phyloP scores from a whole-genome alignment of 148 eudicot species.

The Beta vulgaris region DNA sequence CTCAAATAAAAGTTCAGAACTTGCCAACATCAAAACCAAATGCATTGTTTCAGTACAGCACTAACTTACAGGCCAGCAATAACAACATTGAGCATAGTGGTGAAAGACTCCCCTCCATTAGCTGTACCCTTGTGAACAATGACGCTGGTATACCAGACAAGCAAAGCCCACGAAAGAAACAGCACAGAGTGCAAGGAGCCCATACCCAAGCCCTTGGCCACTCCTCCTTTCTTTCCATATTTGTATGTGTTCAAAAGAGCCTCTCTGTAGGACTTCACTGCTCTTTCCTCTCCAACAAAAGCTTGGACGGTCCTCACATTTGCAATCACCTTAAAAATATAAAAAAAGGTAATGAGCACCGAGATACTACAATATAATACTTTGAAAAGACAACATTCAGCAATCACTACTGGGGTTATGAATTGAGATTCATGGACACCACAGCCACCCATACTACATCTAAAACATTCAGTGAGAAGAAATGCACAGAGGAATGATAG shows the following conservation, averaged over 20 bases:
- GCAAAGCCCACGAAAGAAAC: conserved; percentile 95
- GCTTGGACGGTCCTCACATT: conserved; percentile 98
- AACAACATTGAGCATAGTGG: conserved; percentile 99
- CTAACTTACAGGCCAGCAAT: conserved; percentile 88
- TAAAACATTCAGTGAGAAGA: neutral
- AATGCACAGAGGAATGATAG: neutral
- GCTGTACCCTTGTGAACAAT: conserved; percentile 84
- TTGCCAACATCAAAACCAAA: neutral
- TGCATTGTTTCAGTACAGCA: neutral
- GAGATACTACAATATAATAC: neutral
- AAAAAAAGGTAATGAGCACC: neutral
- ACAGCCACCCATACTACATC: neutral
- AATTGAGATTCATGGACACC: neutral
- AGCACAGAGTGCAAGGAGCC: conserved; percentile 86
- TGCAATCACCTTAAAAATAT: conserved; percentile 64
- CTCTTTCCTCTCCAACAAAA: conserved; percentile 89
- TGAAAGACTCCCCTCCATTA: conserved; percentile 93
- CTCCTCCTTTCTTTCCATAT: conserved; percentile 84
- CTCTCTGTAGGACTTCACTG: conserved; percentile 56
- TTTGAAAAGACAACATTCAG: neutral
- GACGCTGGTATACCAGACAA: conserved; percentile 92
- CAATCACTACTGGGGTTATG: neutral
- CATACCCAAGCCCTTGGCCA: conserved; percentile 91
- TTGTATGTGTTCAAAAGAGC: conserved; percentile 70
- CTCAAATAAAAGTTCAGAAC: neutral